Percentiles rank a stretch among this genome's conserved stretches.
Conservation (phyloP, 2,329 filamentous ascomycete species). For the Onygenales sp. region DNA sequence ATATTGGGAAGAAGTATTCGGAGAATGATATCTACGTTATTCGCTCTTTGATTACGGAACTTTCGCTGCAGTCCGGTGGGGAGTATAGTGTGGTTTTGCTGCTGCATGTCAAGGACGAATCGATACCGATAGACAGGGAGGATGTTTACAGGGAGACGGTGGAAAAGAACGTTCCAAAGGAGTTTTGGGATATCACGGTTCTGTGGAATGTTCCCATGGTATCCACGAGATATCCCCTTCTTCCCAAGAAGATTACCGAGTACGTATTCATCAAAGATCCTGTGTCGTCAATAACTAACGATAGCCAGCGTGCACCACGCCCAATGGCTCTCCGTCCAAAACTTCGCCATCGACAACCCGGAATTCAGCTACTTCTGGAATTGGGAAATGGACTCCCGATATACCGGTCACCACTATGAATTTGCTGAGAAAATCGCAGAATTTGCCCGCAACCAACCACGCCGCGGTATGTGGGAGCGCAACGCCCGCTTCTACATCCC, state of each 20-base stretch:
- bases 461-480: slow-evolving; percentile 51
- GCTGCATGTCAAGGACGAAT: slow-evolving; percentile 71
- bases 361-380: slow-evolving; percentile 80
- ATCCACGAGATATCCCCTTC: slow-evolving; percentile 29
- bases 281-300: slow-evolving; percentile 17
- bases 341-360: slow-evolving; percentile 65
- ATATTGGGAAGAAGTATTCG: slow-evolving; percentile 70
- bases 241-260: slow-evolving; percentile 36
- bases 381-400: slow-evolving; percentile 75
- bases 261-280: slow-evolving; percentile 34
- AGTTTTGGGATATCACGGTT: slow-evolving; percentile 61
- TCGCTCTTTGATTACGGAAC: slow-evolving; percentile 73
- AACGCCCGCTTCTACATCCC: slow-evolving; percentile 49
- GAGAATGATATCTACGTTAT: slow-evolving; percentile 74
- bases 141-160: slow-evolving; percentile 54
- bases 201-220: slow-evolving; percentile 59
- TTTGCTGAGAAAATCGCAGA: slow-evolving; percentile 56
- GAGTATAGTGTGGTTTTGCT: slow-evolving; percentile 82
- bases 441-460: slow-evolving; percentile 45
- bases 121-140: slow-evolving; percentile 67
- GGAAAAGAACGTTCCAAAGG: slow-evolving; percentile 53
- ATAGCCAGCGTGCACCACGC: slow-evolving; percentile 43
- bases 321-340: slow-evolving; percentile 65
- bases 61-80: slow-evolving; percentile 69
- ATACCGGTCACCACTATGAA: slow-evolving; percentile 74